Percentiles rank a stretch among this genome's conserved stretches.
Conservation (phyloP, 192 early-diverging fungal species). For the Umbelopsis ramanniana region DNA sequence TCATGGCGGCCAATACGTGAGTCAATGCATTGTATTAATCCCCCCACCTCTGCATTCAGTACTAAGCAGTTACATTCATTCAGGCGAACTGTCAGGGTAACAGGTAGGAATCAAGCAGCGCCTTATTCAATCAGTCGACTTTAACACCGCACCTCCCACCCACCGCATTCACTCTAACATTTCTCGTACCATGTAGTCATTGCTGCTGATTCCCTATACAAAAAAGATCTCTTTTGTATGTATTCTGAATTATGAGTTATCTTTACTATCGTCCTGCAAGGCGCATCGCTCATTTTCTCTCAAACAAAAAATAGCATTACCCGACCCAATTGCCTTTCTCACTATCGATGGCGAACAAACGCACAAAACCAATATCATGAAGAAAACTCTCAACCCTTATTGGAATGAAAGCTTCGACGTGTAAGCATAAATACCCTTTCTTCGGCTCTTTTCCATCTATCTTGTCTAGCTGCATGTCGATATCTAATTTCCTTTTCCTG, state of each 20-base stretch:
- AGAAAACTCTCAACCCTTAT: conserved; percentile 91
- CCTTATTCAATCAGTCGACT: background rate
- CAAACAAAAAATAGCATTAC: conserved; percentile 56
- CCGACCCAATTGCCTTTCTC: conserved; percentile 96
- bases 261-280: no score
- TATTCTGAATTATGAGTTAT: background rate
- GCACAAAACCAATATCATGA: conserved; percentile 84
- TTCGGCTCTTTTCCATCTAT: conserved; percentile 9
- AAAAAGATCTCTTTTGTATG: conserved; percentile 89
- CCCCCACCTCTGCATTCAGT: background rate
- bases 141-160: background rate
- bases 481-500: conserved; percentile 7
- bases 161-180: no score
- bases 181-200: conserved; percentile 57
- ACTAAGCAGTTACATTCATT: background rate
- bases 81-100: conserved; percentile 17
- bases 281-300: no score
- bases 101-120: background rate
- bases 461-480: background rate
- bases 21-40: background rate
- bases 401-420: conserved; percentile 94
- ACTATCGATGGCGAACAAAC: conserved; percentile 97
- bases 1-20: conserved; percentile 17
- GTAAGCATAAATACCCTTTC: conserved; percentile 39
- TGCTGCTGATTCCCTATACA: conserved; percentile 89